phyloP scores from a whole-genome alignment of 2,329 filamentous ascomycete genomes.

The Diaporthe australafricana region DNA sequence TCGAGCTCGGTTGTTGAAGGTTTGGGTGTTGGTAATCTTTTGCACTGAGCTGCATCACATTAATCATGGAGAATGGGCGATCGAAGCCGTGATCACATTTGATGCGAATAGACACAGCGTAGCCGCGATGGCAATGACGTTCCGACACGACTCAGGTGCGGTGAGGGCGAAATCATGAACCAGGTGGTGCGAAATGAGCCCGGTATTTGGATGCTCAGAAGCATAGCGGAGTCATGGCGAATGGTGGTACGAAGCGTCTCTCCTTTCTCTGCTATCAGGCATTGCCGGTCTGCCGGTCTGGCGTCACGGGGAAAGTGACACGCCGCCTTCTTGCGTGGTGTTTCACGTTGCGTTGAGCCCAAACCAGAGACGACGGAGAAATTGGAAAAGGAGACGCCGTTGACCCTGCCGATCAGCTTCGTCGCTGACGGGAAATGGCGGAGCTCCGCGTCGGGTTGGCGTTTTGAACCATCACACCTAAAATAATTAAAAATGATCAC shows the following conservation, averaged over 20 bases:
- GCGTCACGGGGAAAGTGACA: constrained; percentile 11
- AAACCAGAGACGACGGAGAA: constrained; percentile 17
- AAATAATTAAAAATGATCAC: neutral
- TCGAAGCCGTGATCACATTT: neutral
- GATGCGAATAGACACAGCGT: neutral
- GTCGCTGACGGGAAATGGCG: constrained; percentile 16
- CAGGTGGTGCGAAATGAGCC: neutral
- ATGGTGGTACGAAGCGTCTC: neutral
- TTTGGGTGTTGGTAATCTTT: neutral
- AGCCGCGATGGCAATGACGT: too few species aligned
- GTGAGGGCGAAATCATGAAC: neutral
- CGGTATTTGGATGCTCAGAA: neutral
- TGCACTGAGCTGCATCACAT: neutral
- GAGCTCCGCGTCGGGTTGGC: constrained; percentile 16
- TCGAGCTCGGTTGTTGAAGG: neutral
- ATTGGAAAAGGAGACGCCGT: constrained; percentile 15
- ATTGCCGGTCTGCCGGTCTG: constrained; percentile 18
- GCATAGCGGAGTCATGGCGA: neutral
- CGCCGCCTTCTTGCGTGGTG: constrained; percentile 12
- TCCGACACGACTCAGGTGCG: constrained; percentile 10
- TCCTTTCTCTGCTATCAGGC: neutral
- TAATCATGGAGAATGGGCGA: neutral
- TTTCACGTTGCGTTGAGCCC: constrained; percentile 18
- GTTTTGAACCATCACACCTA: constrained; percentile 7
- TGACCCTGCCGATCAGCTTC: constrained; percentile 24